phyloP scores from a whole-genome alignment of 2,329 filamentous ascomycete genomes.

The Zymoseptoria ardabiliae region DNA sequence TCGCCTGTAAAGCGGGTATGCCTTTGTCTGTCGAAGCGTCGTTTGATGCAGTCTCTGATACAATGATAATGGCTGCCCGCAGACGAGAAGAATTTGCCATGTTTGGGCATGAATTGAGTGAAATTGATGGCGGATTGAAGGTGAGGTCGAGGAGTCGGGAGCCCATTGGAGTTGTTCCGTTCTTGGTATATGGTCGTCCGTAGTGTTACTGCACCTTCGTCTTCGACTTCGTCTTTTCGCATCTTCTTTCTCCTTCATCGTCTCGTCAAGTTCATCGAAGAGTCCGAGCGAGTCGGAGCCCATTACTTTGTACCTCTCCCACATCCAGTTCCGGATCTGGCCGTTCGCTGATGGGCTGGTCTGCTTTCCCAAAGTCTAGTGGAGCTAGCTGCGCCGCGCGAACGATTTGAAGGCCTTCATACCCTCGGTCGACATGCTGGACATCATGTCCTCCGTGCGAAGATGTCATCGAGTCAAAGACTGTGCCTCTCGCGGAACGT shows the following conservation, averaged over 20 bases:
- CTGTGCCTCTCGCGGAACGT: not conserved
- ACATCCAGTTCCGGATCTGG: not conserved
- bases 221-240: not conserved
- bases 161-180: not conserved
- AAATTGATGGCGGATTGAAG: not conserved
- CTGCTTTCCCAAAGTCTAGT: no score
- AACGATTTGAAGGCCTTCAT: not conserved
- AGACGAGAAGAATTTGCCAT: conserved; percentile 37
- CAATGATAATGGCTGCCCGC: conserved; percentile 69
- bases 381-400: no score
- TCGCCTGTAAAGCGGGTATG: conserved; percentile 56
- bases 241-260: not conserved
- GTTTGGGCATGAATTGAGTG: not conserved
- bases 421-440: not conserved
- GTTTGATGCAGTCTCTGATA: conserved; percentile 81
- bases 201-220: not conserved
- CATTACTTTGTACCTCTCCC: not conserved
- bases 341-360: no score
- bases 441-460: not conserved
- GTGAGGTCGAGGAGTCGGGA: not conserved
- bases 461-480: not conserved
- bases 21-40: conserved; percentile 75
- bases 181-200: not conserved
- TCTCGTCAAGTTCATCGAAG: no score
- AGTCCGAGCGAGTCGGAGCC: not conserved